Evolutionary conservation across 139 green algal genomes (phyloP).

Genomic region (Micractinium conductrix): DNA sequence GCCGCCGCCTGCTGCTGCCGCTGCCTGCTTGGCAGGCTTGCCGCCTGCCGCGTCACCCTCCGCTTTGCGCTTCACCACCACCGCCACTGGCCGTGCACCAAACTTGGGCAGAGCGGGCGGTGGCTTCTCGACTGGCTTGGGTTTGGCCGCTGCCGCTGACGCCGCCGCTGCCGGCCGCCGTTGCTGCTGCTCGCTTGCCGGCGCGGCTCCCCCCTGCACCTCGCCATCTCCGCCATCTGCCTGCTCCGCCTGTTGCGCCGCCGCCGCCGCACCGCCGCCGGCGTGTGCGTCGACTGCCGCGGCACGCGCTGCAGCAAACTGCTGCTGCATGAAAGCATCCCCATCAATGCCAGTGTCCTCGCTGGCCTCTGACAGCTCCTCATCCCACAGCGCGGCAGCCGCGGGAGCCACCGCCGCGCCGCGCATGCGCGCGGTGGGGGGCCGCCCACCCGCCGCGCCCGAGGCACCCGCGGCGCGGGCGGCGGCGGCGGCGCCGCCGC

Average conservation of each 20-base stretch:
- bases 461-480: no score
- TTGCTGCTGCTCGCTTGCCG: background rate
- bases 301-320: constrained; percentile 18
- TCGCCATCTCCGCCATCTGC: background rate
- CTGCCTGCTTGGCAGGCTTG: constrained; percentile 26
- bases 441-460: background rate
- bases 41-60: background rate
- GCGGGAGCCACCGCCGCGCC: background rate
- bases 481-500: background rate
- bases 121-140: constrained; percentile 8
- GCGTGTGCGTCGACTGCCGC: background rate
- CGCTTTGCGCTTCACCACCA: constrained; percentile 44
- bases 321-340: constrained; percentile 27
- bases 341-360: constrained; percentile 14
- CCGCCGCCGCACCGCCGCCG: background rate
- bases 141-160: background rate
- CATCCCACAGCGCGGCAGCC: constrained; percentile 35
- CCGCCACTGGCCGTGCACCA: constrained; percentile 22
- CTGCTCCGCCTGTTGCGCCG: background rate
- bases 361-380: constrained; percentile 21
- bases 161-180: background rate
- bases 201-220: background rate
- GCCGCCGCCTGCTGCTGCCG: background rate
- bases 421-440: background rate
- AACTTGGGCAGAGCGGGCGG: constrained; percentile 31